Conservation (phyloP, 805 yeast species). For the Saccharomyces kudriavzevii region DNA sequence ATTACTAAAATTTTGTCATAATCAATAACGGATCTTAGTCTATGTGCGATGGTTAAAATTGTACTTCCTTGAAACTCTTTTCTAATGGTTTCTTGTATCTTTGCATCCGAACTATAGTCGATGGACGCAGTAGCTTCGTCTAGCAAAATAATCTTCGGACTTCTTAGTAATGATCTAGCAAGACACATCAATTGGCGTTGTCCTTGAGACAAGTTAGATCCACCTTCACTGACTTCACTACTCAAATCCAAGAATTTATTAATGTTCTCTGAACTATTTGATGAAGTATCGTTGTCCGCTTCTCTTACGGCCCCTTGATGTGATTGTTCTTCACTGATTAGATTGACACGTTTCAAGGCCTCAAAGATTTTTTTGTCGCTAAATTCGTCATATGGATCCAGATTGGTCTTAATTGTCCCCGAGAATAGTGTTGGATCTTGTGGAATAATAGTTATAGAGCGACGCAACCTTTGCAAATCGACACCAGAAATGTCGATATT, state of each 20-base stretch:
- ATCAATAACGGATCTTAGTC: slow-evolving; percentile 69
- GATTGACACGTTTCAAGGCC: slow-evolving; percentile 61
- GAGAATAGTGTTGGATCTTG: slow-evolving; percentile 74
- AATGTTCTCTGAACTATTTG: slow-evolving; percentile 39
- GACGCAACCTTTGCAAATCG: slow-evolving; percentile 58
- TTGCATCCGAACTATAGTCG: slow-evolving; percentile 68
- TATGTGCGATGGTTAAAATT: slow-evolving; percentile 71
- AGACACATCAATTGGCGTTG: slow-evolving; percentile 71
- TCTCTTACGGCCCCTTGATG: slow-evolving; percentile 10
- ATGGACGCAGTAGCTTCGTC: slow-evolving; percentile 81
- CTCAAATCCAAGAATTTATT: slow-evolving; percentile 58
- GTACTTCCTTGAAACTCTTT: slow-evolving; percentile 61
- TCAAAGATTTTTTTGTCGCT: slow-evolving; percentile 55
- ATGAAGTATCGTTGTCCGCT: slow-evolving; percentile 20
- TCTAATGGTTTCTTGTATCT: slow-evolving; percentile 65
- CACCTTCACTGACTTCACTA: slow-evolving; percentile 56
- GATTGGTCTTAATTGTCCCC: slow-evolving; percentile 61
- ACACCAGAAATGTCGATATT: slow-evolving; percentile 60
- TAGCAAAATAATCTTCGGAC: slow-evolving; percentile 61
- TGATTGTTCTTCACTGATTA: slow-evolving; percentile 38
- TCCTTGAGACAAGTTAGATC: slow-evolving; percentile 69
- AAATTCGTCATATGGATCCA: slow-evolving; percentile 59
- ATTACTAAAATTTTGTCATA: slow-evolving; percentile 70
- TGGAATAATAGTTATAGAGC: slow-evolving; percentile 69
- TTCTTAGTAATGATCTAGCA: slow-evolving; percentile 55